Conservation (phyloP, 164 flowering plant genomes). For the Umbilicus rupestris region DNA sequence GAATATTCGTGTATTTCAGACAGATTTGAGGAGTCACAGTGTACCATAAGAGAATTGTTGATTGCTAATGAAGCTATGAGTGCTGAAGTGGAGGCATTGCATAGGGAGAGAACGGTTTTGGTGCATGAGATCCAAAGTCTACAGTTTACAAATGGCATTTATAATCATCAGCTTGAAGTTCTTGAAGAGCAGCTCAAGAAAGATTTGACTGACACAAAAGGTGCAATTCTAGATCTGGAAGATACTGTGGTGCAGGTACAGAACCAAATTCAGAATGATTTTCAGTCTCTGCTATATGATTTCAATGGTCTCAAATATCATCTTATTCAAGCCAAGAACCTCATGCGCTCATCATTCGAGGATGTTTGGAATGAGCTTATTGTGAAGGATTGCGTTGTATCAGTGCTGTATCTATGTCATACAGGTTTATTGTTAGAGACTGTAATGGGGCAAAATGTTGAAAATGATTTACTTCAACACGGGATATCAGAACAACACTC, state of each 20-base stretch:
- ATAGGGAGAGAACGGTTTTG: conserved; percentile 39
- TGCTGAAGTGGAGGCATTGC: conserved; percentile 40
- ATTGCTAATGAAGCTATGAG: conserved; percentile 66
- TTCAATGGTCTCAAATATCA: conserved; percentile 36
- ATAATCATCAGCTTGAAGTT: conserved; percentile 28
- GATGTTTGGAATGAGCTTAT: conserved; percentile 85
- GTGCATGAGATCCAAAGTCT: conserved; percentile 35
- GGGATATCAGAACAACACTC: conserved; percentile 65
- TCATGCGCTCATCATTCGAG: conserved; percentile 54
- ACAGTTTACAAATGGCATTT: conserved; percentile 27
- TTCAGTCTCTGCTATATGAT: conserved; percentile 34
- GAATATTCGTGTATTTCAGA: conserved; percentile 55
- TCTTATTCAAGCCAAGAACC: conserved; percentile 30
- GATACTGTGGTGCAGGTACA: conserved; percentile 28
- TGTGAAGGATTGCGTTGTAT: conserved; percentile 70
- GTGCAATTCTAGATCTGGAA: conserved; percentile 41
- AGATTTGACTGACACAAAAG: conserved; percentile 27
- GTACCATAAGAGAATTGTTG: conserved; percentile 59
- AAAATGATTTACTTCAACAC: conserved; percentile 76
- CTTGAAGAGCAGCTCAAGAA: conserved; percentile 37
- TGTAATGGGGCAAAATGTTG: conserved; percentile 68
- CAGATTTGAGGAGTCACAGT: conserved; percentile 78
- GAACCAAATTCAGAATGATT: conserved; percentile 24
- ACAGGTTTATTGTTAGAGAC: conserved; percentile 78
- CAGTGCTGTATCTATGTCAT: conserved; percentile 83